Percentiles rank a stretch among this genome's conserved stretches.
These are phyloP conservation scores for Geoglossum cookeanum DNA, from an alignment of 2,329 filamentous ascomycete species.

Conservation along the genomic window DNA sequence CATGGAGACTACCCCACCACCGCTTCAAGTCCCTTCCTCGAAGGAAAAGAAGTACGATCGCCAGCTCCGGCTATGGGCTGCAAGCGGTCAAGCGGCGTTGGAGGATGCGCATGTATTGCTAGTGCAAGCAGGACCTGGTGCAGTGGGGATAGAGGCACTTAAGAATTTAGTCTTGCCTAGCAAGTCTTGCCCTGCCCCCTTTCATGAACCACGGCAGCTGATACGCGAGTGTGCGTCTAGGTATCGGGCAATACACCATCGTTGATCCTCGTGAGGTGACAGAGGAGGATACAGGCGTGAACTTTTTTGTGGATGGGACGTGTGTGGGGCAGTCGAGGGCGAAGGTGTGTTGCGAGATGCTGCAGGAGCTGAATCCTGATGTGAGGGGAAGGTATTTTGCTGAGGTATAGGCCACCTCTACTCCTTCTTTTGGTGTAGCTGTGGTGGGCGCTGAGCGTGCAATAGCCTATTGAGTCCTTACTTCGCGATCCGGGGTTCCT, in stretches of 20 bases:
- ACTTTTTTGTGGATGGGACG: constrained; percentile 81
- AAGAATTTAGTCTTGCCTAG: constrained; percentile 95
- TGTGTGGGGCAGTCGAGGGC: constrained; percentile 62
- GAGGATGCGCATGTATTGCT: constrained; percentile 85
- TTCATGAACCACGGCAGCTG: neutral
- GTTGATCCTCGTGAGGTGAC: constrained; percentile 61
- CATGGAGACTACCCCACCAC: constrained; percentile 20
- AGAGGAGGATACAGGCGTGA: constrained; percentile 75
- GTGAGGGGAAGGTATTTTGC: constrained; percentile 55
- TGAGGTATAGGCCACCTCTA: constrained; percentile 25
- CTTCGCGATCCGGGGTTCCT: constrained; percentile 24
- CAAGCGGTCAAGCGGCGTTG: constrained; percentile 72
- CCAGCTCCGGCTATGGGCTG: constrained; percentile 88
- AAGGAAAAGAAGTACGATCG: constrained; percentile 76
- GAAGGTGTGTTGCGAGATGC: constrained; percentile 53
- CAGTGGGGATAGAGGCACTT: constrained; percentile 73
- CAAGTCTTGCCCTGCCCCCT: constrained; percentile 16
- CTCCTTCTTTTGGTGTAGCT: neutral
- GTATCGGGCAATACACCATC: constrained; percentile 82
- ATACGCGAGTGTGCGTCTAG: constrained; percentile 22
- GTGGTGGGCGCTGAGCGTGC: neutral
- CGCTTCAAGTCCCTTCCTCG: constrained; percentile 33
- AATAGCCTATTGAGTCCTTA: constrained; percentile 20
- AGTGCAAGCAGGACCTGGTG: constrained; percentile 70
- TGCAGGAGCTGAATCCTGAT: constrained; percentile 83